phyloP scores from a whole-genome alignment of 179 eudicot genomes.

The Corrigiola litoralis region DNA sequence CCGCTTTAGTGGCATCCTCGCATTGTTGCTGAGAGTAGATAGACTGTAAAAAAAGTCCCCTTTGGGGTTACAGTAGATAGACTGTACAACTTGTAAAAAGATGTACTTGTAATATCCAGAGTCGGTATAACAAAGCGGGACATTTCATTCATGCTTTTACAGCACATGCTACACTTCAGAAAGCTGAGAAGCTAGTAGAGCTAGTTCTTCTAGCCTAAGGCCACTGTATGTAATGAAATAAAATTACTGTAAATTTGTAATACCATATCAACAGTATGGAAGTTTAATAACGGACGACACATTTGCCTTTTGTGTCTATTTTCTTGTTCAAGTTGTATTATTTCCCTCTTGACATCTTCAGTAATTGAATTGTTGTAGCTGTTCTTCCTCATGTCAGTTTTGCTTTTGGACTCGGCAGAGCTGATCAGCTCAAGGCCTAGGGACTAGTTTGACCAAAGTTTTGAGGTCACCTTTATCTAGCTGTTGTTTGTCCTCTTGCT shows the following conservation, averaged over 20 bases:
- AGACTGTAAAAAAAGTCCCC: background rate
- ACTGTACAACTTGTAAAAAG: slow-evolving; percentile 16
- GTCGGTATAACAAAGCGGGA: slow-evolving; percentile 18
- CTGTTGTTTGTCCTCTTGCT: slow-evolving; percentile 3
- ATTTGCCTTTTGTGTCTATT: background rate
- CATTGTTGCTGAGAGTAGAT: slow-evolving; percentile 4
- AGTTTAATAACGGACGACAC: background rate
- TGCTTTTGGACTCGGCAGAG: background rate
- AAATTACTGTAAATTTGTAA: background rate
- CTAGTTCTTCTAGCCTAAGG: background rate
- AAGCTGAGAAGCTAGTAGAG: background rate
- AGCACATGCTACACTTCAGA: background rate
- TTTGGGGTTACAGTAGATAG: background rate
- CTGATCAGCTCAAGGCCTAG: background rate
- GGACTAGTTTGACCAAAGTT: no score
- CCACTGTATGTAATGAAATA: background rate
- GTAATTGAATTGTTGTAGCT: background rate
- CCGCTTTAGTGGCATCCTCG: background rate
- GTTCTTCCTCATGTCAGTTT: background rate
- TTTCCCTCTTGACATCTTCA: background rate
- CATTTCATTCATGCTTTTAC: background rate
- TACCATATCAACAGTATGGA: background rate
- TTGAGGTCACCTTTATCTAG: background rate
- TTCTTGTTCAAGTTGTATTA: background rate
- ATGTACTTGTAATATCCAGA: background rate